Percentiles rank a stretch among this genome's conserved stretches.
phyloP scores from a whole-genome alignment of 352 stramenopile species.

The Phytophthora citricola region DNA sequence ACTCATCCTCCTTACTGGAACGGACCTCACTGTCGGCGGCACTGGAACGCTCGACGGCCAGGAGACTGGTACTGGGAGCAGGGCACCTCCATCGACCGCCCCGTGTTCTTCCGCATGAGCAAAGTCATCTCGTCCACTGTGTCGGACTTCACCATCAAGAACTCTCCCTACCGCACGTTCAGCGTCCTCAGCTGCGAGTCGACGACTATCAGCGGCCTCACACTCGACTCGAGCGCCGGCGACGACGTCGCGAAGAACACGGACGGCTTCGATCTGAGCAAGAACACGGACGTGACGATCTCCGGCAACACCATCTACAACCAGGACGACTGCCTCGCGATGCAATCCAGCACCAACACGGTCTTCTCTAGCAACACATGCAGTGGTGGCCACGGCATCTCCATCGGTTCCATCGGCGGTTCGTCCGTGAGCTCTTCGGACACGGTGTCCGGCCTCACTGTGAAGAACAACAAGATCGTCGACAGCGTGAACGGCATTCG shows the following conservation, averaged over 20 bases:
- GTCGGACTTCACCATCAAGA: constrained; percentile 39
- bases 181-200: constrained; percentile 35
- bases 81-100: constrained; percentile 10
- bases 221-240: constrained; percentile 23
- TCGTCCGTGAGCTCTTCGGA: constrained; percentile 11
- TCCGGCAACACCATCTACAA: constrained; percentile 31
- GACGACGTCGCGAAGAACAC: constrained; percentile 2
- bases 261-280: constrained; percentile 28
- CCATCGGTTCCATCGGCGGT: neutral
- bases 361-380: constrained; percentile 12
- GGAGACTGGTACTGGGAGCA: constrained; percentile 43
- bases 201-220: constrained; percentile 25
- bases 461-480: neutral
- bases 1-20: constrained; percentile 37
- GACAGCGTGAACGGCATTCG: neutral
- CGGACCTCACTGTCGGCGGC: constrained; percentile 24
- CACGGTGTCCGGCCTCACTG: neutral
- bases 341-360: constrained; percentile 8
- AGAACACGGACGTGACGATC: constrained; percentile 28
- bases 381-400: neutral
- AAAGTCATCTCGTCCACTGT: constrained; percentile 36
- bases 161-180: constrained; percentile 28
- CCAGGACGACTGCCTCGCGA: constrained; percentile 5
- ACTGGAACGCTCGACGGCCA: constrained; percentile 34
- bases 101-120: constrained; percentile 35